Percentiles rank a stretch among this genome's conserved stretches.
phyloP scores from a whole-genome alignment of 1,139 yeast species.

The Candida pseudoviswanathii region DNA sequence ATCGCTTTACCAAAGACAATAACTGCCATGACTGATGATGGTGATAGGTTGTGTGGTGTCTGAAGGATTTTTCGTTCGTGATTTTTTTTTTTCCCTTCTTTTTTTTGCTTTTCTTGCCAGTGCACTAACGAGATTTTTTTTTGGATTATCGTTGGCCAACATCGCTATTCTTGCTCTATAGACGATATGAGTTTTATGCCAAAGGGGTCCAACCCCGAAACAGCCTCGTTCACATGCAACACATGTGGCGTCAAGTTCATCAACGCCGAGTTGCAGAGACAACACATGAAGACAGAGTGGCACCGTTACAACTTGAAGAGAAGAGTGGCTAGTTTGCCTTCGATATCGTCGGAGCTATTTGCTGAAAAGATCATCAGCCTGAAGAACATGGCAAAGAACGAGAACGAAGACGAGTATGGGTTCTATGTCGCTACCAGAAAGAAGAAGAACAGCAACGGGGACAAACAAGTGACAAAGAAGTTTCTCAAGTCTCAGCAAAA shows the following conservation, averaged over 20 bases:
- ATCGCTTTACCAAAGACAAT: slow-evolving; percentile 76
- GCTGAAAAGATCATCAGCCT: slow-evolving; percentile 63
- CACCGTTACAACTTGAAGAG: slow-evolving; percentile 91
- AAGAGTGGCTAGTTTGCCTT: slow-evolving; percentile 81
- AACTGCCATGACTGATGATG: slow-evolving; percentile 55
- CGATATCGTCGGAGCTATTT: slow-evolving; percentile 78
- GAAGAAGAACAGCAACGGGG: slow-evolving; percentile 19
- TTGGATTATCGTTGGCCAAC: neutral
- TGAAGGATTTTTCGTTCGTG: neutral
- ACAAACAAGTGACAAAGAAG: slow-evolving; percentile 25
- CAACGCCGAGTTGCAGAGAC: slow-evolving; percentile 77
- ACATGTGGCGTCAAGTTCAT: slow-evolving; percentile 83
- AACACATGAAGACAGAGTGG: slow-evolving; percentile 97
- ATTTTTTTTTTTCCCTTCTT: neutral
- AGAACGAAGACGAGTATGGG: slow-evolving; percentile 68
- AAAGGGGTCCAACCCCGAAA: slow-evolving; percentile 36
- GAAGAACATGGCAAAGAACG: slow-evolving; percentile 27
- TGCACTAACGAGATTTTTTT: neutral
- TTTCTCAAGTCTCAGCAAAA: slow-evolving; percentile 16
- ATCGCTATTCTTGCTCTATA: neutral
- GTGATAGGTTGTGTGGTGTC: neutral
- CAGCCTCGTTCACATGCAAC: slow-evolving; percentile 70
- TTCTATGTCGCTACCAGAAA: slow-evolving; percentile 44
- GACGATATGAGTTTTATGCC: slow-evolving; percentile 28
- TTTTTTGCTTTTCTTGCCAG: neutral